A percentile compares a stretch with the other conserved stretches of the same genome.
Evolutionary conservation across 2,329 filamentous ascomycete genomes (phyloP).

Genomic region (Pseudogymnoascus verrucosus): DNA sequence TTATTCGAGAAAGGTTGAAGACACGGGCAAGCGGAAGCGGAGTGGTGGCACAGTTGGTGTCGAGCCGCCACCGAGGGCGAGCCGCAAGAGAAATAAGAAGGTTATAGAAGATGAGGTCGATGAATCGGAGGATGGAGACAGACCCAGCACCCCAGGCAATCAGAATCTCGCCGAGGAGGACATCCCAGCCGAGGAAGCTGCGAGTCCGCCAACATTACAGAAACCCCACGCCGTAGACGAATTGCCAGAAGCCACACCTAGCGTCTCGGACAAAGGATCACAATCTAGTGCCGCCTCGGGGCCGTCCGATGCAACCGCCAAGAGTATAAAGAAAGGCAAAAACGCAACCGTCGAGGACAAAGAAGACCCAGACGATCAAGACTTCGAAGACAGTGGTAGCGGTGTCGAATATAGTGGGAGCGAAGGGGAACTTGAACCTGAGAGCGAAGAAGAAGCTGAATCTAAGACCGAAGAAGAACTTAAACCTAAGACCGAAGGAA

Average conservation of each 20-base stretch:
- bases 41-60: background rate
- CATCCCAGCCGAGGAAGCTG: background rate
- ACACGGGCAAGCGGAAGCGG: background rate
- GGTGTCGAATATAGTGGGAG: background rate
- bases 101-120: background rate
- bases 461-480: background rate
- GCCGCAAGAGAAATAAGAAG: background rate
- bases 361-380: background rate
- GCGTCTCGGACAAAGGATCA: background rate
- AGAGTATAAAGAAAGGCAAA: slow-evolving; percentile 6
- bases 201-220: background rate
- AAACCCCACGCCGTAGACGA: background rate
- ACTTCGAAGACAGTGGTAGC: slow-evolving; percentile 8
- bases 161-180: background rate
- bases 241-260: background rate
- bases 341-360: background rate
- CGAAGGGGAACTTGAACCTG: background rate
- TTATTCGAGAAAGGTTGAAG: background rate
- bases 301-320: background rate
- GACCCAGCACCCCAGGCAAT: background rate
- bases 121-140: background rate
- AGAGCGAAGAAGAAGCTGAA: background rate
- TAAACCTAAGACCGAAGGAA: background rate
- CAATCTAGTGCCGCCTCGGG: background rate
- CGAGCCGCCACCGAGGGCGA: background rate